Evolutionary conservation across 768 basidiomycete species (phyloP).

Genomic region (Dendrothele bispora): DNA sequence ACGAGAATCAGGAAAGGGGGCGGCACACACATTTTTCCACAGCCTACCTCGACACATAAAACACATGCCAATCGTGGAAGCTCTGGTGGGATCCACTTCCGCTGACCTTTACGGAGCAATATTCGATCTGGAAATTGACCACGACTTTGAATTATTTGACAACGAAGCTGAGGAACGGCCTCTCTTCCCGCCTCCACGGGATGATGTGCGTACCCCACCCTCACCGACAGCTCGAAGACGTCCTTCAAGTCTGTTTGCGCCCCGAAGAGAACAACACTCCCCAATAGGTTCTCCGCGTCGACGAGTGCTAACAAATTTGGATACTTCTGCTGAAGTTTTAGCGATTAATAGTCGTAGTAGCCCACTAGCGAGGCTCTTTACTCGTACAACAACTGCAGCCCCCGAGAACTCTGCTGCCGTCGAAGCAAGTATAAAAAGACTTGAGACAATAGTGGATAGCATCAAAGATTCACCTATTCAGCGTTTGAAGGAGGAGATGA

Average conservation of each 20-base stretch:
- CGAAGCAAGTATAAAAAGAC: conserved; percentile 47
- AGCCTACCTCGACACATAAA: conserved; percentile 72
- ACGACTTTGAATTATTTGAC: conserved; percentile 50
- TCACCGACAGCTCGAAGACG: conserved; percentile 20
- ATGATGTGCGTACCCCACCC: background rate
- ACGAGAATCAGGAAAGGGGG: conserved; percentile 51
- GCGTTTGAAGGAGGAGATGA: conserved; percentile 76
- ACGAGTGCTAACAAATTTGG: conserved; percentile 11
- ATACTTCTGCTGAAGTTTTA: conserved; percentile 18
- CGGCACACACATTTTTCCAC: conserved; percentile 58
- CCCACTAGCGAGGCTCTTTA: conserved; percentile 52
- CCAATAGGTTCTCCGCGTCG: conserved; percentile 24
- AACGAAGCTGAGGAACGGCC: conserved; percentile 47
- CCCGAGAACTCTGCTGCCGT: conserved; percentile 25
- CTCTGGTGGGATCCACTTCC: conserved; percentile 68
- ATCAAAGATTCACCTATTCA: conserved; percentile 64
- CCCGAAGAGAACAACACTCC: conserved; percentile 8
- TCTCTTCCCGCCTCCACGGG: conserved; percentile 35
- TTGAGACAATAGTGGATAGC: conserved; percentile 66
- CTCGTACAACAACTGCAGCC: conserved; percentile 13
- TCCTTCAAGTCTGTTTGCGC: conserved; percentile 22
- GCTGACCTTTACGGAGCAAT: conserved; percentile 75
- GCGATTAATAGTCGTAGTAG: conserved; percentile 32
- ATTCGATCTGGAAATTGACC: conserved; percentile 63
- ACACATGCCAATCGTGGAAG: conserved; percentile 72